A percentile compares a stretch with the other conserved stretches of the same genome.
Conservation (phyloP, 2,329 filamentous ascomycete species). For the Ascochyta viciae-villosae region DNA sequence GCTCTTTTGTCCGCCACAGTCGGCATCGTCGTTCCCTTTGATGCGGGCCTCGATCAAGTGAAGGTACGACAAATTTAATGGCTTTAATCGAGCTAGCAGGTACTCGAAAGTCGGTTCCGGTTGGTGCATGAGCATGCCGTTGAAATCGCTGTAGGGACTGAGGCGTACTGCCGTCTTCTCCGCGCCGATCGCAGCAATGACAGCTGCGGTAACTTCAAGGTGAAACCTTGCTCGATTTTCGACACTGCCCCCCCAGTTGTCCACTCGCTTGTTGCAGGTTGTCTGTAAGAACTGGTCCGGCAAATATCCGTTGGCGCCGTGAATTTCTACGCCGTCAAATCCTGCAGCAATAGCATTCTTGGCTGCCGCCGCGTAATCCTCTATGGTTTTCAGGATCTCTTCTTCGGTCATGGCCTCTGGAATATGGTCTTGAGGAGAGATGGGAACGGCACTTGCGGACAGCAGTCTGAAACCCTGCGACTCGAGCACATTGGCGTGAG, state of each 20-base stretch:
- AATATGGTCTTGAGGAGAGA: conserved; percentile 27
- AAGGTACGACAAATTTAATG: not conserved
- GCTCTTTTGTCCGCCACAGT: conserved; percentile 21
- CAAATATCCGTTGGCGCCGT: conserved; percentile 70
- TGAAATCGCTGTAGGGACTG: conserved; percentile 66
- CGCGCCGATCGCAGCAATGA: conserved; percentile 58
- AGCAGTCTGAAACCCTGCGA: conserved; percentile 36
- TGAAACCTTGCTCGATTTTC: conserved; percentile 60
- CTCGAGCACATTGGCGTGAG: conserved; percentile 43
- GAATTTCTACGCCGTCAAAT: conserved; percentile 66
- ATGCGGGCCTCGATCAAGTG: conserved; percentile 12
- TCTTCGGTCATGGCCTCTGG: conserved; percentile 46
- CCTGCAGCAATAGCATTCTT: conserved; percentile 57
- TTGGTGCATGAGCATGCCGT: conserved; percentile 68
- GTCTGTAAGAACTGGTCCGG: conserved; percentile 70
- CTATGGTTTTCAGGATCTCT: conserved; percentile 43
- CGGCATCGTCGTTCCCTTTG: conserved; percentile 20
- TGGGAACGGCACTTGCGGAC: conserved; percentile 43
- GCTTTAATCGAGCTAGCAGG: not conserved
- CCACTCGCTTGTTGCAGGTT: conserved; percentile 59
- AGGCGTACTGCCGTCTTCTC: conserved; percentile 65
- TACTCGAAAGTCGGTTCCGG: conserved; percentile 59
- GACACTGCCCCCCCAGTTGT: conserved; percentile 56
- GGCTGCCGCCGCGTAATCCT: conserved; percentile 50
- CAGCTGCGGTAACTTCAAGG: conserved; percentile 60